Base-by-base conservation (phyloP, 176 grass and related monocot genomes). In the Ananas comosus region DNA sequence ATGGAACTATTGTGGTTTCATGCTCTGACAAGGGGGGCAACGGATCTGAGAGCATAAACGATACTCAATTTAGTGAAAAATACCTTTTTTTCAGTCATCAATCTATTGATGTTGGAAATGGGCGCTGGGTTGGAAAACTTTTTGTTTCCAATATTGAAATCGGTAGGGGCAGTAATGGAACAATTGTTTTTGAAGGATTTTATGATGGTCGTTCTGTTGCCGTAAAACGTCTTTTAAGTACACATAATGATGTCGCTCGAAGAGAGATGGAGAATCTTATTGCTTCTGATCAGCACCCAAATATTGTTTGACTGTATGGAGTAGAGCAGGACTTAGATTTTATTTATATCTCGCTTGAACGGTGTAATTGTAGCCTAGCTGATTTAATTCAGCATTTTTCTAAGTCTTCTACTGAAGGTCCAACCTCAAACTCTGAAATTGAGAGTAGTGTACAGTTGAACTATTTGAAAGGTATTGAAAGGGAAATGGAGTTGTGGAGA, bases 181-280 rank as follows among this genome's bases (percentile, higher is more conserved):
- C 89, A 69, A 81, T 99, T 72, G 94, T 99, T 49, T 87, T 99
- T 75, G 84, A 93, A 74, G 94, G 89, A 23, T 70, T 64, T 48
- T 92, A 90, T 73, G 94, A 87, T 71, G 80, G 84, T 25, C 86
- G 94, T 56, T 68, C 77, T 49, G 94, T 99, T 78, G 94, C 94
- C 29, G 89, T 99, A 53, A 90, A 99, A 83, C 75, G 94, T 33
- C 69, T 99, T 74, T 64, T 99, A 63, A 69, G 51, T 67, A 83
- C 84, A 13, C 89, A 99, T 76, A 83, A 87, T 86, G 94, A 99
- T 69, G 86, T 90, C 71, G 94, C 94, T 27, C 58, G 74, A 63
- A 93, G 86, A 77, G 94, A 99, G 82, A 99, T 92, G 48, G 64
- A 79, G 70, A 93, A 99, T 80, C 87, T 99, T 74, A 99, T 99